Percentiles rank a stretch among this genome's conserved stretches.
Evolutionary conservation across 2,329 filamentous ascomycete species (phyloP).

Genomic region (Ilyonectria mors-panacis): DNA sequence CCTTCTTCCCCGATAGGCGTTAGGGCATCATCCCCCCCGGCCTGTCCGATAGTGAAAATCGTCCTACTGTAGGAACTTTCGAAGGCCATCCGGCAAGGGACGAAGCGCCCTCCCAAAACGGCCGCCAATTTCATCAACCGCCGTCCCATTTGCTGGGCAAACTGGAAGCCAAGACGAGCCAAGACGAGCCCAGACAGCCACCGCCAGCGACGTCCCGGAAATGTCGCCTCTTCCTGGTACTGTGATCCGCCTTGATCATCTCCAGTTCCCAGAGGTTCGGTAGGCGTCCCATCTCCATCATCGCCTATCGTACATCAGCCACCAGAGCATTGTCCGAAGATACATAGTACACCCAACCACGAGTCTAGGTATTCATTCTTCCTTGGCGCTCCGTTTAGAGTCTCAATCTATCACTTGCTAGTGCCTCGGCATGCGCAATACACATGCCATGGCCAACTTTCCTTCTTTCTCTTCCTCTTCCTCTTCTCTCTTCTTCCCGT

Average conservation of each 20-base stretch:
- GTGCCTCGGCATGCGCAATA: too few species aligned
- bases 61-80: conserved; percentile 1
- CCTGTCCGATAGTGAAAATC: neutral
- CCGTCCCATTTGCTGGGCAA: neutral
- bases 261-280: neutral
- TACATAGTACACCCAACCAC: too few species aligned
- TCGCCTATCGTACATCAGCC: neutral
- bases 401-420: too few species aligned
- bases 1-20: neutral
- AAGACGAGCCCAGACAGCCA: neutral
- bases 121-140: neutral
- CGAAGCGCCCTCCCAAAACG: neutral
- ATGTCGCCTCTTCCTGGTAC: neutral
- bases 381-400: too few species aligned
- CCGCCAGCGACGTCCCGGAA: neutral
- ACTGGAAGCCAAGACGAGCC: conserved; percentile 2
- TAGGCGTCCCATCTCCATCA: neutral
- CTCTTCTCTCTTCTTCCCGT: neutral
- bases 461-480: neutral
- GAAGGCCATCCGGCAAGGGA: neutral
- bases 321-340: neutral
- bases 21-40: neutral
- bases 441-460: neutral
- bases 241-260: neutral
- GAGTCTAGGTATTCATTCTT: too few species aligned